Percentiles rank a stretch among this genome's conserved stretches.
Conservation (phyloP, 1,284 basidiomycete species). For the Cutaneotrichosporon dermatis region DNA sequence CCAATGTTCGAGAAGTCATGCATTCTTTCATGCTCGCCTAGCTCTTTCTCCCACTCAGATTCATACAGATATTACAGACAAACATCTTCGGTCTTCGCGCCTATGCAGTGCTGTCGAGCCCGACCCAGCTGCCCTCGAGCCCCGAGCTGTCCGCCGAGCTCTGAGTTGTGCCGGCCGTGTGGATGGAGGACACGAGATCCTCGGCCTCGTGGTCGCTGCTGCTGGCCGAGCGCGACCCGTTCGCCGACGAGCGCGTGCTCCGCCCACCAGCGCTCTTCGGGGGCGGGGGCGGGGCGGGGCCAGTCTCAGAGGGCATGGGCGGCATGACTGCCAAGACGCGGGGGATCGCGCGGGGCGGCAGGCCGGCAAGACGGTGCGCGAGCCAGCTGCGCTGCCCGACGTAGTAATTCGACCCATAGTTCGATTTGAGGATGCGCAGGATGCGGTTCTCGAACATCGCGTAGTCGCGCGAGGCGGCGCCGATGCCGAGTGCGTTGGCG, state of each 20-base stretch:
- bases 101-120: not conserved
- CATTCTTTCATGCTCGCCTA: not conserved
- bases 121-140: constrained; percentile 41
- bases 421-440: constrained; percentile 31
- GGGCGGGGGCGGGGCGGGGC: constrained; percentile 22
- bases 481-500: constrained; percentile 30
- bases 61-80: not conserved
- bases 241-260: not conserved
- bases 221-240: constrained; percentile 18
- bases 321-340: constrained; percentile 26
- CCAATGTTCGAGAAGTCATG: no score
- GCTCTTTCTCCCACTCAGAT: not conserved
- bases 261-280: constrained; percentile 7
- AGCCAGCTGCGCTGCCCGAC: constrained; percentile 36
- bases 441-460: constrained; percentile 30
- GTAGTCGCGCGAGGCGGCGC: constrained; percentile 32
- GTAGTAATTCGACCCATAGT: constrained; percentile 16
- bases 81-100: not conserved
- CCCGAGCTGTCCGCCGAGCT: constrained; percentile 25
- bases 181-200: constrained; percentile 39
- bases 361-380: constrained; percentile 23
- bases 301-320: constrained; percentile 26
- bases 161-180: constrained; percentile 30
- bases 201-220: constrained; percentile 41
- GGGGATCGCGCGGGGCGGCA: constrained; percentile 24